Evolutionary conservation across 176 grass and related monocot genomes (phyloP), one percentile per base, ranked within the genome.

Genomic region (Phragmites australis): DNA sequence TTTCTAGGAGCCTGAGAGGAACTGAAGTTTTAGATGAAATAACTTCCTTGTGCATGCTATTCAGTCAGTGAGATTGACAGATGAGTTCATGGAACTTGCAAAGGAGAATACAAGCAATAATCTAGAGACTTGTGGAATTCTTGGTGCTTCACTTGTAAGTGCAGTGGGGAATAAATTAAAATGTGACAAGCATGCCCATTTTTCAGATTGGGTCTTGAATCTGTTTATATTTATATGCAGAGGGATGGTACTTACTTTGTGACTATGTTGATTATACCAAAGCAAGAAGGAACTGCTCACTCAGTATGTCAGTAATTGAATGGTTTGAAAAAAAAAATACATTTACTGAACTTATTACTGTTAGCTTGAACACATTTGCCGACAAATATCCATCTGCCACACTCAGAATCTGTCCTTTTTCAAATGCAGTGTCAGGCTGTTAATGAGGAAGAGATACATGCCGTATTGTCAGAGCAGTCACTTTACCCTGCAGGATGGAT

Each of bases 401-500:
- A 62, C 49, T 19, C 55, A 72, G 9, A 85, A 77, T 9, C 15
- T 9, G 14, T 55, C 31, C 6, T 22, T 29, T 43, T 56, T 8
- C 58, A 69, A 81, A 78, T 77, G 60, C 81, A 99, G 96, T 99
- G 96, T 30, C 96, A 99, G 46, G 96, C 96, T 68, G 77, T 82
- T 75, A 89, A 84, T 88, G 96, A 99, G 75, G 96, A 95, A 76
- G 96, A 95, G 72, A 95, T 99, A 84, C 90, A 95, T 73, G 92
- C 93, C 15, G 83, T 91, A 87, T 74, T 99, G 37, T 91, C 85
- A 39, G 90, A 88, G 79, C 90, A 91, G 19, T 99, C 96, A 61
- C 96, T 99, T 75, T 86, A 91, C 61, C 96, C 96, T 59, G 90
- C 86, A 51, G 96, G 96, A 63, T 99, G 96, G 96, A 99, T 99